A percentile compares a stretch with the other conserved stretches of the same genome.
These are phyloP conservation scores for Cutaneotrichosporon mucoides DNA, from an alignment of 1,284 basidiomycete genomes.

Conservation along the genomic window DNA sequence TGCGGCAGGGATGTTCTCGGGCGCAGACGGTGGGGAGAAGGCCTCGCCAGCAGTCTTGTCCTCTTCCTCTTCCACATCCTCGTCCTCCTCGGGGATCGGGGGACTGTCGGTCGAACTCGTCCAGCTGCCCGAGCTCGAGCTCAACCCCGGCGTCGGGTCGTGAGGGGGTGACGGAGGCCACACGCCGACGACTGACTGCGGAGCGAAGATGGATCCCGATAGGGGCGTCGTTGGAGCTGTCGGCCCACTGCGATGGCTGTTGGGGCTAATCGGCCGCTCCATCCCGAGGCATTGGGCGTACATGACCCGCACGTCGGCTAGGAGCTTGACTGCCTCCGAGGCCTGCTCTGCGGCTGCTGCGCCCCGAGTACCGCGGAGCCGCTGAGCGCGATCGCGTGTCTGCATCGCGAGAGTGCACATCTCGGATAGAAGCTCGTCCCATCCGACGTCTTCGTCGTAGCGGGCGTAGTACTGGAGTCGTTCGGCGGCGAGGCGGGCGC, in stretches of 20 bases:
- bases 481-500: slow-evolving; percentile 35
- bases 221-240: too few relatives aligned
- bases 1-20: too few relatives aligned
- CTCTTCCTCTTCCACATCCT: slow-evolving; percentile 4
- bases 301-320: slow-evolving; percentile 39
- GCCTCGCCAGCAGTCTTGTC: neutral
- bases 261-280: too few relatives aligned
- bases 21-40: too few relatives aligned
- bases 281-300: slow-evolving; percentile 35
- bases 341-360: slow-evolving; percentile 35
- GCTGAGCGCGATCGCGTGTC: slow-evolving; percentile 37
- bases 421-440: slow-evolving; percentile 38
- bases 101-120: slow-evolving; percentile 2
- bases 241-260: too few relatives aligned
- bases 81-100: slow-evolving; percentile 16
- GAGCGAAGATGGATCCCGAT: too few relatives aligned
- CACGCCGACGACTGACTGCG: neutral
- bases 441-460: slow-evolving; percentile 42
- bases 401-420: slow-evolving; percentile 38
- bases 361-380: slow-evolving; percentile 36
- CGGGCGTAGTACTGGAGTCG: slow-evolving; percentile 30
- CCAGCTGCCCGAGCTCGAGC: neutral
- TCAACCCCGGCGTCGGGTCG: neutral
- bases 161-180: neutral
- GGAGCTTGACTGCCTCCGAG: slow-evolving; percentile 37